Conservation (phyloP, 352 stramenopile genomes). For the Hyaloperonospora arabidopsidis region DNA sequence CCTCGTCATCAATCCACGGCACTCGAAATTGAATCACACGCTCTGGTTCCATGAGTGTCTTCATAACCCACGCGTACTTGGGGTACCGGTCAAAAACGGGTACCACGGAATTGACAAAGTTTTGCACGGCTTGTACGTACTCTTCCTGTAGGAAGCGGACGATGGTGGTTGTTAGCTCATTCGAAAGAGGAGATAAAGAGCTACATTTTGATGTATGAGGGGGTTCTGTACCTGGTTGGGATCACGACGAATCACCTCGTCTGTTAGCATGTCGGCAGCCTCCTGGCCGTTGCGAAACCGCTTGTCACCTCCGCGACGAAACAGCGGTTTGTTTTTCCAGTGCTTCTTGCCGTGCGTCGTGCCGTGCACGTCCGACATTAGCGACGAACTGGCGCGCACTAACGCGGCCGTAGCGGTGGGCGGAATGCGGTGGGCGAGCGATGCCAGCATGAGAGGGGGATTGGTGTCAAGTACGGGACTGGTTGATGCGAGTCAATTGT, state of each 20-base stretch:
- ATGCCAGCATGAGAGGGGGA: slow-evolving; percentile 23
- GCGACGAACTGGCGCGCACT: slow-evolving; percentile 36
- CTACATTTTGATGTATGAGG: slow-evolving; percentile 8
- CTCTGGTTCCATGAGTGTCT: slow-evolving; percentile 94
- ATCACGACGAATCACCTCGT: slow-evolving; percentile 69
- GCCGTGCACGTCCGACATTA: slow-evolving; percentile 86
- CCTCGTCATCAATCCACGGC: slow-evolving; percentile 95
- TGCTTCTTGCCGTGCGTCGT: slow-evolving; percentile 85
- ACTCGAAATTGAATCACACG: slow-evolving; percentile 93
- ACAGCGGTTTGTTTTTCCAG: slow-evolving; percentile 96
- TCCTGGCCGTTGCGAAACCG: slow-evolving; percentile 94
- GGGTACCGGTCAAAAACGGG: slow-evolving; percentile 83
- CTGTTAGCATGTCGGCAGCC: slow-evolving; percentile 90
- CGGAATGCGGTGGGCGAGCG: slow-evolving; percentile 18
- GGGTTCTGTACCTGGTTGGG: slow-evolving; percentile 46
- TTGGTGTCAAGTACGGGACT: no score
- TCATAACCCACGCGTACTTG: slow-evolving; percentile 88
- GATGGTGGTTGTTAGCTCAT: slow-evolving; percentile 4
- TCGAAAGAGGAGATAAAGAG: slow-evolving; percentile 13
- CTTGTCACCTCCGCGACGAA: slow-evolving; percentile 93
- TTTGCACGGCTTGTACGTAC: slow-evolving; percentile 68
- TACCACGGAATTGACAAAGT: slow-evolving; percentile 77
- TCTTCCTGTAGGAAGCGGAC: slow-evolving; percentile 15
- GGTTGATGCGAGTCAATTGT: no score
- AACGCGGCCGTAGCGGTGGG: slow-evolving; percentile 15